A percentile compares a stretch with the other conserved stretches of the same genome.
phyloP scores from a whole-genome alignment of 106 monocot species.

The Acorus gramineus region DNA sequence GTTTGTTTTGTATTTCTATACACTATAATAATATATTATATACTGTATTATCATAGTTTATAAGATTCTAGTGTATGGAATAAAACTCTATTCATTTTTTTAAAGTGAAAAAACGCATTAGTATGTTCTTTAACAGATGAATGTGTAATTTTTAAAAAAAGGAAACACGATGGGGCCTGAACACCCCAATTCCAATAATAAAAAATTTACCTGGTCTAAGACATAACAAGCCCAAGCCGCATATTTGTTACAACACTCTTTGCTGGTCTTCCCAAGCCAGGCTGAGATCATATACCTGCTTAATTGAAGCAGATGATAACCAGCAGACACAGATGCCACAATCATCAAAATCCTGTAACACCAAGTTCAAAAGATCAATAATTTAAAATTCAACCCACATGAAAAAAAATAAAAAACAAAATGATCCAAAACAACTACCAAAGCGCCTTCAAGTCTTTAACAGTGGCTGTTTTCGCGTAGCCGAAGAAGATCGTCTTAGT shows the following conservation, averaged over 20 bases:
- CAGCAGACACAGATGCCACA: conserved; percentile 23
- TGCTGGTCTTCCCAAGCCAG: conserved; percentile 1
- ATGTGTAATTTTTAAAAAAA: no score
- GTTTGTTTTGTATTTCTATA: no score
- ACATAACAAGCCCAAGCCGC: conserved; percentile 24
- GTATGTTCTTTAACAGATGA: no score
- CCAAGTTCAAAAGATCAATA: background rate
- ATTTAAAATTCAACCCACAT: background rate
- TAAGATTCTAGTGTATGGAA: no score
- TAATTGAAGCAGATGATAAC: conserved; percentile 50
- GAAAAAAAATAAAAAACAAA: background rate
- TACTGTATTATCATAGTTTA: no score
- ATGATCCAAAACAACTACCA: conserved; percentile 17
- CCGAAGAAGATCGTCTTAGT: conserved; percentile 36
- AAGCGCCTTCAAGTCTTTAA: conserved; percentile 28
- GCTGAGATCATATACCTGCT: conserved; percentile 18
- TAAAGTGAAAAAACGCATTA: no score
- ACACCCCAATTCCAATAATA: no score
- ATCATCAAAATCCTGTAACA: conserved; percentile 32
- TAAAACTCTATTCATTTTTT: no score
- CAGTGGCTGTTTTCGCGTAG: conserved; percentile 25
- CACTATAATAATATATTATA: no score
- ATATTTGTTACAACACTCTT: conserved; percentile 4
- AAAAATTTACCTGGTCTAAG: conserved; percentile 58
- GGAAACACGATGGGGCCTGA: no score